Evolutionary conservation across 2,329 filamentous ascomycete species (phyloP).

Genomic region (Penicillium capsulatum): DNA sequence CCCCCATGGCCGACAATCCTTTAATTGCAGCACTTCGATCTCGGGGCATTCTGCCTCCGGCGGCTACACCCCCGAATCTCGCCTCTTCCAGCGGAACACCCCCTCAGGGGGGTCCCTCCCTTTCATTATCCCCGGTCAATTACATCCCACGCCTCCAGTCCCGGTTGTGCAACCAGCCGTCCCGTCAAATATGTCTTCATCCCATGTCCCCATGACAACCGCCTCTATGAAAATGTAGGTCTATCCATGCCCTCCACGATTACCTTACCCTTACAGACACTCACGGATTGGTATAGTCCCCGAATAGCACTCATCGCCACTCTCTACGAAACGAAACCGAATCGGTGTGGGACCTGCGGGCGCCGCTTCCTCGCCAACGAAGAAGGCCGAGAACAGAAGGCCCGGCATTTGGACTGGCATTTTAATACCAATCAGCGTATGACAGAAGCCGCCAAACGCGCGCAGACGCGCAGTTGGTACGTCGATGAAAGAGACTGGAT

Average conservation of each 20-base stretch:
- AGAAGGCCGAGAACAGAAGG: conserved; percentile 79
- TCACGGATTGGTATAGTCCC: conserved; percentile 48
- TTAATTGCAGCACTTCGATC: conserved; percentile 65
- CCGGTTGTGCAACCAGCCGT: conserved; percentile 30
- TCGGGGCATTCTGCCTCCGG: conserved; percentile 60
- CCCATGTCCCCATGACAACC: conserved; percentile 55
- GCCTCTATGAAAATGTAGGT: conserved; percentile 70
- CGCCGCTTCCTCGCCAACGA: conserved; percentile 75
- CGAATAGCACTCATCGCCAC: conserved; percentile 68
- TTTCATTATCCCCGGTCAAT: conserved; percentile 39
- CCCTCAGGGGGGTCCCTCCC: conserved; percentile 39
- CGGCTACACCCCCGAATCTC: conserved; percentile 38
- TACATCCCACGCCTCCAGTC: conserved; percentile 35
- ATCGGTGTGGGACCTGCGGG: conserved; percentile 87
- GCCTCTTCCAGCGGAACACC: conserved; percentile 37
- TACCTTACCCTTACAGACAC: conserved; percentile 12
- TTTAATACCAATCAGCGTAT: conserved; percentile 90
- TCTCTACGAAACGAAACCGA: conserved; percentile 76
- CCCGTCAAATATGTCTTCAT: conserved; percentile 21
- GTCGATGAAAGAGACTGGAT: conserved; percentile 93
- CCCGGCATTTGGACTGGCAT: conserved; percentile 95
- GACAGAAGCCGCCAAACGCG: conserved; percentile 77
- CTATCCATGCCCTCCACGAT: background rate
- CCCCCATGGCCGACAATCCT: conserved; percentile 52
- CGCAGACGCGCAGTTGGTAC: conserved; percentile 91